Percentiles rank a stretch among this genome's conserved stretches.
phyloP scores from a whole-genome alignment of 352 stramenopile genomes.

The Globisporangium paroecandrum region DNA sequence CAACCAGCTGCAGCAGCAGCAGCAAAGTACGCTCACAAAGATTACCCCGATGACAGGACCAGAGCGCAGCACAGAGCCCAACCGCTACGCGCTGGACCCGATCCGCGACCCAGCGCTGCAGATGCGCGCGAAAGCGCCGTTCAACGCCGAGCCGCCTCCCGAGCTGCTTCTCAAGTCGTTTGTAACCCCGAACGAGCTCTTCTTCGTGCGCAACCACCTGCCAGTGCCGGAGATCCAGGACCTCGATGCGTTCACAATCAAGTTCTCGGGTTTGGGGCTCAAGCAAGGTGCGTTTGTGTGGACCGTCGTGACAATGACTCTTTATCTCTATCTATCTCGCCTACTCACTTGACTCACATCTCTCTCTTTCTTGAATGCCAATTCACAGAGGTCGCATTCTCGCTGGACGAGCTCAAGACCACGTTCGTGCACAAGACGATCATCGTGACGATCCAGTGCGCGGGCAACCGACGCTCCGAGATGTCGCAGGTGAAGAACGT shows the following conservation, averaged over 20 bases:
- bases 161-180: slow-evolving; percentile 93
- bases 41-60: not conserved
- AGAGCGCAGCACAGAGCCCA: not conserved
- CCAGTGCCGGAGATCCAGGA: slow-evolving; percentile 89
- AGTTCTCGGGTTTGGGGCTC: slow-evolving; percentile 61
- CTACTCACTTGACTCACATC: not conserved
- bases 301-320: not conserved
- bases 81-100: slow-evolving; percentile 62
- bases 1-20: slow-evolving; percentile 1
- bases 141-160: slow-evolving; percentile 93
- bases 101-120: slow-evolving; percentile 77
- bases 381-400: slow-evolving; percentile 35
- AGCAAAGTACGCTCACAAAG: not conserved
- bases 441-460: slow-evolving; percentile 90
- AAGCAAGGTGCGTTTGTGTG: slow-evolving; percentile 24
- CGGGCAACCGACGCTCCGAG: slow-evolving; percentile 84
- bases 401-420: slow-evolving; percentile 86
- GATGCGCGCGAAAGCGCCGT: slow-evolving; percentile 91
- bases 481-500: slow-evolving; percentile 65
- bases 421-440: slow-evolving; percentile 75
- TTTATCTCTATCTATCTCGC: not conserved
- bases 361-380: not conserved
- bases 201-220: slow-evolving; percentile 98
- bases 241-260: slow-evolving; percentile 52
- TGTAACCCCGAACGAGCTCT: slow-evolving; percentile 96